Base-by-base conservation (phyloP, 1,284 basidiomycete genomes). In the Xerocomus amazonicus region DNA sequence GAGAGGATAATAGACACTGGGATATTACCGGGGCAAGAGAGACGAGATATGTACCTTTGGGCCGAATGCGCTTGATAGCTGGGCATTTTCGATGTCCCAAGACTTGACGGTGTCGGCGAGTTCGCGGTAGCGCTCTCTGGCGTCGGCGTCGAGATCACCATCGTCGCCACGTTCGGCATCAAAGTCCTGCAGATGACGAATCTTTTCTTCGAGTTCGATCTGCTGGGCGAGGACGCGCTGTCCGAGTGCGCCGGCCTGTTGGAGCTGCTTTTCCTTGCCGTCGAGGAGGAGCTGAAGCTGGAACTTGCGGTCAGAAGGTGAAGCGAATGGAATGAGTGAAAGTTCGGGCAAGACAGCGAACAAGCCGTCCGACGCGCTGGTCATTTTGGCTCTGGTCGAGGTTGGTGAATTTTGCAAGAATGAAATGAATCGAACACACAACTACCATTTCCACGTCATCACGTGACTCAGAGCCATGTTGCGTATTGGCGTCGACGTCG, bases 161-260 rank as follows among this genome's bases (percentile, higher is more conserved):
- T 82, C 81, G 53, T 80, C 79, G 39, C 80, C 79, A 53, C 72
- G 78, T 49, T 81, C 79, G 26, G 71, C 72, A 45, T 82, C 81
- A 31, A 79, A 63, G 41, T 86, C 86, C 61, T 90, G 84, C 48
- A 97, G 77, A 57, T 87, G 86, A 43, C 80, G 76, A 54, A 97
- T 90, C 41, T 90, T 80, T 59, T 88, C 83, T 70, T 95, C 90
- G 54, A 97, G 81, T 66, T 96, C 91, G 71, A 89, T 84, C 69
- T 92, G 92, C 74, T 97, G 94, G 26, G 83, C 81, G 54, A 96
- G 83, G 58, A 97, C 83, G 67, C 89, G 87, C 71, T 95, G 90
- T 45, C 94, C 93, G 66, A 97, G 84, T 50, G 84, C 86, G 37
- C 89, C 92, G 7, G 92, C 90, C 57, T 92, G 87, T 57, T 92